Base-by-base conservation (phyloP, 1,284 basidiomycete species). In the Xerocomus nothofagi region DNA sequence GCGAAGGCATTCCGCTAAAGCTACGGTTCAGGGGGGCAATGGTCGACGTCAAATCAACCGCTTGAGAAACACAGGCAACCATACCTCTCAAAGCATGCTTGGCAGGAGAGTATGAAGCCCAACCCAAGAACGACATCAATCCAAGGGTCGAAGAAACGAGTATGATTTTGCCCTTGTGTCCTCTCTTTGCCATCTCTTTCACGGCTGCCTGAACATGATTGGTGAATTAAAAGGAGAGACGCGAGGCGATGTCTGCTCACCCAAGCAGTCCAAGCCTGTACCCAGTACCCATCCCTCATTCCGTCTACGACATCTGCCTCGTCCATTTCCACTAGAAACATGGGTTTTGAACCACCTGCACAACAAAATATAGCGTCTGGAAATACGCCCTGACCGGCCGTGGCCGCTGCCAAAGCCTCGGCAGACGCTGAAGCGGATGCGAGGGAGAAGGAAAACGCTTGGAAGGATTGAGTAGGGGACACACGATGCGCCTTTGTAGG, bases 41-140 rank as follows among this genome's bases (percentile, higher is more conserved):
- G 23, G 10, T 45, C 24, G 39, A 20, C 2, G 20, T 17, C 2
- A 8, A 15, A 24, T 17, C 2, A 8, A 43, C n/a, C 14, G 1
- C 10, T 6, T 11, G 27, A 18, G 8, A 29, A n/a, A 23, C 4
- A 36, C 2, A 15, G 7, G 6, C 1, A 41, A 17, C 65, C 64
- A 41, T 59, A 91, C 93, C 94, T 72, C 93, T 76, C 14, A 98
- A 70, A 10, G 96, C 96, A 60, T 89, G 87, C 68, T 98, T 98
- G 41, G 85, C 89, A 0, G 95, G 93, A 1, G 90, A 75, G 67
- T 99, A 98, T 2, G 86, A 79, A 4, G 88, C 77, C 61, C 90
- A 98, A 1, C 96, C 95, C 15, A 91, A 74, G 43, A 98, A 78
- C 1, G 84, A 81, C 74, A 93, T 88, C 57, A 88, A 84, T 0